Conservation (phyloP, 768 basidiomycete species). For the Lanmaoa rubissima region DNA sequence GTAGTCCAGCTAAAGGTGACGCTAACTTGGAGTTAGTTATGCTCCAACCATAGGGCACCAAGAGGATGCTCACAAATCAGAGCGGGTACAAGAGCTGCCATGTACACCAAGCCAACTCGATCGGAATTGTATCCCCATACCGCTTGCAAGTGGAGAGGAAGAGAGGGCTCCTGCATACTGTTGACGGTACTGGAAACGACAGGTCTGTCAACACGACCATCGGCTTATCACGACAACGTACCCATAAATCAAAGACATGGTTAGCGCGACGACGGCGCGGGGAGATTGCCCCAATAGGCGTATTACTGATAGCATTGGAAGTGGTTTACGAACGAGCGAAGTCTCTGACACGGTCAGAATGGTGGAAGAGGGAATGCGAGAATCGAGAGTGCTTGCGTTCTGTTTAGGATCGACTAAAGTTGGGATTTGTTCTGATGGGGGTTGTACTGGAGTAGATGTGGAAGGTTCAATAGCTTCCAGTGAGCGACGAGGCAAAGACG, state of each 20-base stretch:
- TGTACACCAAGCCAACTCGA: slow-evolving; percentile 63
- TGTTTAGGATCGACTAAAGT: neutral
- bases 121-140: slow-evolving; percentile 48
- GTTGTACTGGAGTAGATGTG: neutral
- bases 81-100: slow-evolving; percentile 62
- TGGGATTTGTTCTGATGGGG: neutral
- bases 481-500: neutral
- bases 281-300: slow-evolving; percentile 42
- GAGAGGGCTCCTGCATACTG: slow-evolving; percentile 52
- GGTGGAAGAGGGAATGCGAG: neutral
- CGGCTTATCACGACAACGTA: slow-evolving; percentile 26
- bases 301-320: slow-evolving; percentile 44
- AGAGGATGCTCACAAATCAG: slow-evolving; percentile 52
- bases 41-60: neutral
- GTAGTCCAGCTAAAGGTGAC: slow-evolving; percentile 56
- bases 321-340: slow-evolving; percentile 19
- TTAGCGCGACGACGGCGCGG: slow-evolving; percentile 46
- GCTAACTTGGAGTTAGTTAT: slow-evolving; percentile 36
- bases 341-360: slow-evolving; percentile 3
- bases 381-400: neutral
- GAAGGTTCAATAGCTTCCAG: neutral
- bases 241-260: slow-evolving; percentile 55
- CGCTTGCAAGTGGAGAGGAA: slow-evolving; percentile 53
- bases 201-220: neutral
- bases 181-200: slow-evolving; percentile 41